Conservation (phyloP, 2,329 filamentous ascomycete genomes). For the Sclerotinia subarctica region DNA sequence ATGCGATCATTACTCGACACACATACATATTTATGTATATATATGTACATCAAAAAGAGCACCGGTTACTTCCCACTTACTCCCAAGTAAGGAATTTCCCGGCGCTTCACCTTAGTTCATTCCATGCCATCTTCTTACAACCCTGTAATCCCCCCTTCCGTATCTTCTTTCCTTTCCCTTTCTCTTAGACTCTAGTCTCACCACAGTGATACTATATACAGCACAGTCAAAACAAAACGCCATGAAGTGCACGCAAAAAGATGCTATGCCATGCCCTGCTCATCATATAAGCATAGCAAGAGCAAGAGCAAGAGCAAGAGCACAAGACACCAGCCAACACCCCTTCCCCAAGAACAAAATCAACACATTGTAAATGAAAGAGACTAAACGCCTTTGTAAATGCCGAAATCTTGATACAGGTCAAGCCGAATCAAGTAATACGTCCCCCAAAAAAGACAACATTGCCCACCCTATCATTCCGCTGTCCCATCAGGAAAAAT, state of each 20-base stretch:
- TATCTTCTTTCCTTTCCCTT: not conserved
- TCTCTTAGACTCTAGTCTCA: not conserved
- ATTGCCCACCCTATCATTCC: not conserved
- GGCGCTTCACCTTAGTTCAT: not conserved
- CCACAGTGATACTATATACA: not conserved
- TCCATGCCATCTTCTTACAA: not conserved
- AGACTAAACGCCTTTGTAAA: constrained; percentile 13
- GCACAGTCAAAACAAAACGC: not conserved
- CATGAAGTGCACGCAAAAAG: not conserved
- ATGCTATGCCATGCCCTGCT: not conserved
- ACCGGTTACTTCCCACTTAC: not conserved
- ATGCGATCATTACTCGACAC: not conserved
- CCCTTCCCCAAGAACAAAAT: not conserved
- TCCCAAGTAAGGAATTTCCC: not conserved
- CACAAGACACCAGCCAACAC: not conserved
- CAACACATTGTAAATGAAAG: not conserved
- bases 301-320: not conserved
- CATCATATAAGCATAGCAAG: not conserved
- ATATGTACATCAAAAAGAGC: constrained; percentile 6
- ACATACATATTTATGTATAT: not conserved
- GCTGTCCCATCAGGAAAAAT: not conserved
- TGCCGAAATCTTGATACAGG: not conserved
- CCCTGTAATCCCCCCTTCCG: not conserved
- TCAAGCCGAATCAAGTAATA: not conserved
- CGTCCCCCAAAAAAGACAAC: constrained; percentile 1